Base-by-base conservation (phyloP, 2,329 filamentous ascomycete species). In the Macrophomina pseudophaseolina region DNA sequence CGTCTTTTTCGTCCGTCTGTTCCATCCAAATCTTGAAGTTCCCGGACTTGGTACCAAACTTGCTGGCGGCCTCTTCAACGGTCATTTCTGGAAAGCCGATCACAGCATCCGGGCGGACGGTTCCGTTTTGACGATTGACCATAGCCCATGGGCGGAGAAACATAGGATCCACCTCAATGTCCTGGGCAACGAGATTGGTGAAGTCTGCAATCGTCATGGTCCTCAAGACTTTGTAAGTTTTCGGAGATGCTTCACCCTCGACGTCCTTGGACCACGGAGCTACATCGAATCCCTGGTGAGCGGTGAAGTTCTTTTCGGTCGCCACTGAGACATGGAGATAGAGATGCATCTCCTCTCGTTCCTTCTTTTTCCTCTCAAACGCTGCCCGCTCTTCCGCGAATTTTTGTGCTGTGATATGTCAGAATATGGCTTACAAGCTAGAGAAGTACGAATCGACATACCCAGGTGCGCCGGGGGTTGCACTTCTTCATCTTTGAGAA, bases 111-210 rank as follows among this genome's bases (percentile, higher is more conserved):
- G 96, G 95, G 18, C 95, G 88, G 44, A 93, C 90, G 0, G 95
- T 99, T 79, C 97, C 97, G 77, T 99, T 99, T 78, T 99, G 95
- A 11, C 95, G 90, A 75, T 97, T 98, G 1, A 99, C 95, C 94
- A 99, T 97, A 65, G 93, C 88, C 96, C 95, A 99, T 18, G 97
- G 86, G 28, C 95, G 88, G 30, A 98, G 80, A 68, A 87, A 86
- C 66, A 88, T 88, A 0, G 90, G 83, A 52, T 94, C 88, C 59
- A 91, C 79, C 0, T 83, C 85, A 59, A 91, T 84, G 66, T 97
- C 91, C 46, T 87, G 80, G 0, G 91, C 93, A 68, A 98, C 85
- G 28, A 85, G 85, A 32, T 83, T 82, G 5, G 90, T 87, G 69
- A 98, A 89, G 7, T 97, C 91, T 54, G 88, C 83, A 70, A 98